Percentiles rank a stretch among this genome's conserved stretches.
Conservation (phyloP, 2,329 filamentous ascomycete genomes). For the Chaetoscypha palmicola region DNA sequence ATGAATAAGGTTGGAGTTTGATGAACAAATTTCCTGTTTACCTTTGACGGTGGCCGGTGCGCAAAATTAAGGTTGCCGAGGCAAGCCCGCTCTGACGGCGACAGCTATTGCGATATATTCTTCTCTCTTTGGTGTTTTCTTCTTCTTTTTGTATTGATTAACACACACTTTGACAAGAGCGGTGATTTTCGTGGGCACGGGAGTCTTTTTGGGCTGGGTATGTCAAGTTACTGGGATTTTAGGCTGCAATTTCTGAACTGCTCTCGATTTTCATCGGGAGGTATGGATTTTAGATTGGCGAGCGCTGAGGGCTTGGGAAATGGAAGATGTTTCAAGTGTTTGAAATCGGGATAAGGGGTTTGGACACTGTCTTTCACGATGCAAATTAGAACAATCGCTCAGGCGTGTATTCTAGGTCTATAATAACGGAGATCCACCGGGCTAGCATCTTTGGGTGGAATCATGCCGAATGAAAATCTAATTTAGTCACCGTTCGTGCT, state of each 20-base stretch:
- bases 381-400: constrained; percentile 2
- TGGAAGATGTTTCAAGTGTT: background rate
- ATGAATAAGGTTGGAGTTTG: background rate
- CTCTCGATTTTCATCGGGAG: too few species aligned
- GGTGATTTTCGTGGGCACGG: background rate
- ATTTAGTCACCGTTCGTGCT: background rate
- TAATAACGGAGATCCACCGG: background rate
- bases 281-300: too few species aligned
- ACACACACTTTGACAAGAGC: background rate
- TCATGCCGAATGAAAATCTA: background rate
- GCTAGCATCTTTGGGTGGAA: background rate
- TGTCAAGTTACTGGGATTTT: too few species aligned
- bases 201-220: background rate
- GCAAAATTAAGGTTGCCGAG: too few species aligned
- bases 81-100: too few species aligned
- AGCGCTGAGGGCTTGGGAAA: background rate
- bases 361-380: background rate
- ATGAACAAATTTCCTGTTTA: background rate
- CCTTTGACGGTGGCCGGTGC: too few species aligned
- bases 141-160: constrained; percentile 6
- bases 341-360: too few species aligned
- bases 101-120: background rate
- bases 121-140: background rate
- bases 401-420: constrained; percentile 3
- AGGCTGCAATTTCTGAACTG: too few species aligned